Conservation (phyloP, 805 yeast species). For the Metschnikowia aberdeeniae region DNA sequence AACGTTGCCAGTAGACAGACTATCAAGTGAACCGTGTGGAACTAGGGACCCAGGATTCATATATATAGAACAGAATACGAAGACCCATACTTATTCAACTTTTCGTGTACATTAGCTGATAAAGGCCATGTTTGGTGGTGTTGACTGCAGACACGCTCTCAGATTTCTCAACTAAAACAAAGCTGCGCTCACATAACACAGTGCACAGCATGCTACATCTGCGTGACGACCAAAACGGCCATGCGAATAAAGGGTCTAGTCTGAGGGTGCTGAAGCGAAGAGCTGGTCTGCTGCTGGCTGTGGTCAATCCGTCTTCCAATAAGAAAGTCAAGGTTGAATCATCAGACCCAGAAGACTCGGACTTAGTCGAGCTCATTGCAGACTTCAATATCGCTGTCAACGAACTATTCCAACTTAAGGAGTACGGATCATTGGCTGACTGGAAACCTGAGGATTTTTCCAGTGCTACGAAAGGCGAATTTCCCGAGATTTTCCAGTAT, state of each 20-base stretch:
- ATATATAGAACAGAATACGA: too few species aligned
- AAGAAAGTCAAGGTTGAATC: slow-evolving; percentile 8
- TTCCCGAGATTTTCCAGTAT: slow-evolving; percentile 32
- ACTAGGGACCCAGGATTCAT: neutral
- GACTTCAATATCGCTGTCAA: slow-evolving; percentile 48
- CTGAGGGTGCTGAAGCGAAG: neutral
- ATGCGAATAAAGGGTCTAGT: neutral
- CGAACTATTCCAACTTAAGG: slow-evolving; percentile 60
- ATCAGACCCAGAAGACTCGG: neutral
- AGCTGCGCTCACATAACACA: neutral
- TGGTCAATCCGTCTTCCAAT: neutral
- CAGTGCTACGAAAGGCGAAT: slow-evolving; percentile 18
- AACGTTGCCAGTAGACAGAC: neutral
- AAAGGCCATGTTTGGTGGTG: neutral
- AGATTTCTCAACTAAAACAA: slow-evolving; percentile 4
- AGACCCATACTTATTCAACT: too few species aligned
- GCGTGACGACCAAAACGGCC: neutral
- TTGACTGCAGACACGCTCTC: slow-evolving; percentile 4
- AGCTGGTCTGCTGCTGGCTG: neutral
- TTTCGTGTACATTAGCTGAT: too few species aligned
- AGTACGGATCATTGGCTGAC: slow-evolving; percentile 56
- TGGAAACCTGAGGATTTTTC: slow-evolving; percentile 54
- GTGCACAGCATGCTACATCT: slow-evolving; percentile 3
- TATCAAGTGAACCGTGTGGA: neutral
- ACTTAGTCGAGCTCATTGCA: slow-evolving; percentile 38